Conservation (phyloP, 2,329 filamentous ascomycete species). For the Colletotrichum caudatum region DNA sequence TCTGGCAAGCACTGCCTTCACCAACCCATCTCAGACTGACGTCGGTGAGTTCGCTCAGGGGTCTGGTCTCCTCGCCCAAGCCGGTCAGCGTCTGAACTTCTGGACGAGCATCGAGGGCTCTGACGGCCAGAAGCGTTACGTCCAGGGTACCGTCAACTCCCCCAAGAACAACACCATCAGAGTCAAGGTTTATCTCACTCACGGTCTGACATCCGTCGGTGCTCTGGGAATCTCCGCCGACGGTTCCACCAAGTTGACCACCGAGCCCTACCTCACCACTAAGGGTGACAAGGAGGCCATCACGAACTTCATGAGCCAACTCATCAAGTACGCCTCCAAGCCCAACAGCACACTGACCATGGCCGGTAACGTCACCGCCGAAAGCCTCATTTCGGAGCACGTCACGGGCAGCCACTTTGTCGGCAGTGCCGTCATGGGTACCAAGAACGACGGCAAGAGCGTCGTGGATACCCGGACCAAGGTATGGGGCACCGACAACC, state of each 20-base stretch:
- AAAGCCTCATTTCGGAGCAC: conserved; percentile 45
- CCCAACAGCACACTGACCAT: conserved; percentile 44
- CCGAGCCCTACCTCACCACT: conserved; percentile 51
- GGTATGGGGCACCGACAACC: conserved; percentile 70
- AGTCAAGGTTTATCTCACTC: conserved; percentile 64
- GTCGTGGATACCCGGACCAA: conserved; percentile 69
- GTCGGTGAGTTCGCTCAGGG: conserved; percentile 52
- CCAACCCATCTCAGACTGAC: conserved; percentile 45
- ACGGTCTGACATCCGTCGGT: conserved; percentile 62
- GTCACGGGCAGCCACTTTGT: conserved; percentile 48
- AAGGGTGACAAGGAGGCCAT: conserved; percentile 47
- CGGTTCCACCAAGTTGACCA: conserved; percentile 57
- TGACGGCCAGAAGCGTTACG: conserved; percentile 53
- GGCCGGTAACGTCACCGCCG: conserved; percentile 44
- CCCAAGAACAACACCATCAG: conserved; percentile 57
- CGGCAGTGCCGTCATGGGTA: conserved; percentile 62
- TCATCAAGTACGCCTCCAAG: conserved; percentile 46
- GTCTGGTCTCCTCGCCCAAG: conserved; percentile 57
- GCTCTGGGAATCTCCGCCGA: conserved; percentile 57
- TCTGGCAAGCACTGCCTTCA: conserved; percentile 28
- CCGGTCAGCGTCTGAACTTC: conserved; percentile 60
- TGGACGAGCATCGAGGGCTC: conserved; percentile 58
- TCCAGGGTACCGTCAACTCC: conserved; percentile 61
- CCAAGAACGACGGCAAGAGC: conserved; percentile 60
- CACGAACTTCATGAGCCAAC: conserved; percentile 46